Evolutionary conservation across 768 basidiomycete species (phyloP), one percentile per base, ranked within the genome.

Genomic region (Paxillus ammoniavirescens): DNA sequence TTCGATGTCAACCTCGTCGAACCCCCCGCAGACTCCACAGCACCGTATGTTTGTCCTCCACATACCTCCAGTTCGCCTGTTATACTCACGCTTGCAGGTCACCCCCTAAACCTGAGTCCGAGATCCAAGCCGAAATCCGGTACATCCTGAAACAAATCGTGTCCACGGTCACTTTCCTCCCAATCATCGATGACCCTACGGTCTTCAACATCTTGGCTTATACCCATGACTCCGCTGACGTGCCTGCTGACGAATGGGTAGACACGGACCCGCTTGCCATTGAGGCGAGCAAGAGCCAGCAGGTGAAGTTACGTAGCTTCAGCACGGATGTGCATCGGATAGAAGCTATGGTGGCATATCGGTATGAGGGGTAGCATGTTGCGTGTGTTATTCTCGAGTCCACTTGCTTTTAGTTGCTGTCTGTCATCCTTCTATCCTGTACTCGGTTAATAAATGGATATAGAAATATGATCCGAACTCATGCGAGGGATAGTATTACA

Each of bases 131-230:
- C 31, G 96, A 99, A 78, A 98, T 99, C 57, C 85, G 97, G 17
- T 93, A 93, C 46, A 98, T 98, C 63, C 82, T 99, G 67, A 97
- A 98, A 74, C 97, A 99, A 70, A 98, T 99, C 64, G 93, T 97
- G 38, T 91, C 91, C 40, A 93, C 91, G 69, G 93, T 96, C 56
- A 97, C 97, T 9, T 98, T 97, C 73, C 77, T 99, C 54, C 97
- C 97, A 0, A 89, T 94, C 58, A 88, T 99, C 50, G 89, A 96
- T 60, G 93, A 98, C 71, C 86, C 91, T 12, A 93, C 89, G 13
- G 93, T 98, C 31, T 99, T 99, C 84, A 98, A 97, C 65, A 95
- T 99, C 56, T 81, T 99, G 41, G 94, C 92, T 9, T 98, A 98
- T 72, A 97, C 96, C 3, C 86, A 85, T 4, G 89, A 91, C 49